Evolutionary conservation across 495 filamentous ascomycete genomes (phyloP).

Genomic region (Neurospora sublineolata): DNA sequence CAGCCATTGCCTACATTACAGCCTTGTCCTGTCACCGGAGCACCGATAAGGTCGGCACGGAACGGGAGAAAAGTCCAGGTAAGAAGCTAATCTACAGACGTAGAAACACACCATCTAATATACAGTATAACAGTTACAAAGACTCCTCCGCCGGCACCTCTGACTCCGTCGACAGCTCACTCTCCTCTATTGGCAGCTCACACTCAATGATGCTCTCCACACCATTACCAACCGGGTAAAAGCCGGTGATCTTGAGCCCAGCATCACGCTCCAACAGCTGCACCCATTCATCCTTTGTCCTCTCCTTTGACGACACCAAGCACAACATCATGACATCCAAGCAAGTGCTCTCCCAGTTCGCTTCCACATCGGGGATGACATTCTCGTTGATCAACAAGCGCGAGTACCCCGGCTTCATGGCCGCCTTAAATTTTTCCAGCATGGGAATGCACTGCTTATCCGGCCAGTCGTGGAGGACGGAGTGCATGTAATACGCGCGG

Average conservation of each 20-base stretch:
- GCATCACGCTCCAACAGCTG: conserved; percentile 16
- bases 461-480: conserved; percentile 38
- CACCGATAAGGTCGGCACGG: too few species aligned
- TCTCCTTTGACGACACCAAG: conserved; percentile 18
- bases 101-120: too few species aligned
- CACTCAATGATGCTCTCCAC: conserved; percentile 35
- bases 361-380: conserved; percentile 33
- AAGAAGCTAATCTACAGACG: too few species aligned
- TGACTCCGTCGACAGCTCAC: background rate
- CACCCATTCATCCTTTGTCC: conserved; percentile 22
- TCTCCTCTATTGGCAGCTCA: conserved; percentile 7
- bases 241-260: conserved; percentile 32
- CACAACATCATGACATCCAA: conserved; percentile 27
- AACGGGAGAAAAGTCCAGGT: too few species aligned
- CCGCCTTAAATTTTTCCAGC: conserved; percentile 23
- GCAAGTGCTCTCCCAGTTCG: conserved; percentile 32
- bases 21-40: too few species aligned
- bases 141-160: background rate
- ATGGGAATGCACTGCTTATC: conserved; percentile 31
- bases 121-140: background rate
- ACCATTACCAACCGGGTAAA: conserved; percentile 26
- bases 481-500: conserved; percentile 32
- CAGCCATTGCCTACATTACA: too few species aligned
- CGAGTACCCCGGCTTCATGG: conserved; percentile 38
- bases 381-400: conserved; percentile 43